A percentile compares a stretch with the other conserved stretches of the same genome.
phyloP scores from a whole-genome alignment of 2,329 filamentous ascomycete genomes.

The Botrytis elliptica region DNA sequence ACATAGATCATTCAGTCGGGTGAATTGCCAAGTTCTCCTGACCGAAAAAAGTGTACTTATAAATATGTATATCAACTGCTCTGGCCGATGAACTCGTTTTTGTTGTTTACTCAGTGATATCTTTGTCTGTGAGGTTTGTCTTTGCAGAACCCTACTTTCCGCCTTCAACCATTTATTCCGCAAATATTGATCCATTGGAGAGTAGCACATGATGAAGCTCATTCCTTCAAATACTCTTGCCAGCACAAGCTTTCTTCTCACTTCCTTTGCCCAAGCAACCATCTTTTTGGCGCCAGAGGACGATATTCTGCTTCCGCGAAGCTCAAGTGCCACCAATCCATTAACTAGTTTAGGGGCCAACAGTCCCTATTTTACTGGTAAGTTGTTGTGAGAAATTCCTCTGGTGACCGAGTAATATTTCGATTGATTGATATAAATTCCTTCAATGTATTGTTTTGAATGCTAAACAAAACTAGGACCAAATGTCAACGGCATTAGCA shows the following conservation, averaged over 20 bases:
- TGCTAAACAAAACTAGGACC: neutral
- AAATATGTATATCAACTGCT: neutral
- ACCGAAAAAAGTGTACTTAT: neutral
- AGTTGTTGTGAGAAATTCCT: neutral
- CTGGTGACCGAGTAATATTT: neutral
- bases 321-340: neutral
- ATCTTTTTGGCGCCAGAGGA: neutral
- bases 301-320: slow-evolving; percentile 10
- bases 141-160: neutral
- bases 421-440: neutral
- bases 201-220: neutral
- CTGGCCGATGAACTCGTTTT: neutral
- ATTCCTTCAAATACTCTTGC: neutral
- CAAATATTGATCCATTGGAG: neutral
- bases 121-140: too few relatives aligned
- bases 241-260: neutral
- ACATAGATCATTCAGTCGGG: neutral
- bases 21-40: neutral
- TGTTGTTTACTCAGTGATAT: neutral
- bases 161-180: neutral
- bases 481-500: slow-evolving; percentile 55
- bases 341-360: slow-evolving; percentile 1
- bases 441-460: too few relatives aligned
- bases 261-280: slow-evolving; percentile 1
- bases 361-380: slow-evolving; percentile 18